A percentile compares a stretch with the other conserved stretches of the same genome.
Conservation (phyloP, 2,329 filamentous ascomycete species). For the Colletotrichum spaethianum region DNA sequence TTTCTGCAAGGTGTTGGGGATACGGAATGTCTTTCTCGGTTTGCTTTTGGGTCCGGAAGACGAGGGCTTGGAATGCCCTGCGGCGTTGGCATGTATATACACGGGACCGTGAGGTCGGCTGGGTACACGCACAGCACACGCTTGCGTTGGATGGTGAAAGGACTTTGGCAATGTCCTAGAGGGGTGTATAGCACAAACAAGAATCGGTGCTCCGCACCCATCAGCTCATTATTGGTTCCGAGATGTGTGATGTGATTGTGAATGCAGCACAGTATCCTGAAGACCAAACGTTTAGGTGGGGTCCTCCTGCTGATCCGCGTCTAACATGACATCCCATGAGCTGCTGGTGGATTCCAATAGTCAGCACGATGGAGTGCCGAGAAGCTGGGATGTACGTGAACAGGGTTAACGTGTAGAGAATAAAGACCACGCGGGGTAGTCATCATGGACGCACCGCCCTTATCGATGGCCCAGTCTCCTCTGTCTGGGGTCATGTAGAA, state of each 20-base stretch:
- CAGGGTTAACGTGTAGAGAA: too few species aligned
- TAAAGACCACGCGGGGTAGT: too few species aligned
- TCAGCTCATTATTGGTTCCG: neutral
- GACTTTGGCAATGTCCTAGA: neutral
- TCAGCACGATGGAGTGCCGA: too few species aligned
- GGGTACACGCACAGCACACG: neutral
- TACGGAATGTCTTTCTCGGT: neutral
- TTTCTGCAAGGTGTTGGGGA: conserved; percentile 40
- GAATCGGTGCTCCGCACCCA: neutral
- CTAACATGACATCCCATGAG: too few species aligned
- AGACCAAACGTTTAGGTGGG: too few species aligned
- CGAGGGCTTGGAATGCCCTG: conserved; percentile 13
- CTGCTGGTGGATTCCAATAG: too few species aligned
- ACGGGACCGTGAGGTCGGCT: conserved; percentile 16
- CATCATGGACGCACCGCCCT: too few species aligned
- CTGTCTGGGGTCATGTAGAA: too few species aligned
- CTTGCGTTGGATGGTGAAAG: neutral
- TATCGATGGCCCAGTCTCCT: too few species aligned
- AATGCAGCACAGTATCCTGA: too few species aligned
- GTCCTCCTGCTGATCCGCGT: too few species aligned
- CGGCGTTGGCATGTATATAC: conserved; percentile 34
- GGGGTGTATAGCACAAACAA: neutral
- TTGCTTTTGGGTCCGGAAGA: neutral
- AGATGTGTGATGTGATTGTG: neutral
- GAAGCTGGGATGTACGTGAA: too few species aligned